Evolutionary conservation across 2,329 filamentous ascomycete species (phyloP).

Genomic region (Nemania sp.): DNA sequence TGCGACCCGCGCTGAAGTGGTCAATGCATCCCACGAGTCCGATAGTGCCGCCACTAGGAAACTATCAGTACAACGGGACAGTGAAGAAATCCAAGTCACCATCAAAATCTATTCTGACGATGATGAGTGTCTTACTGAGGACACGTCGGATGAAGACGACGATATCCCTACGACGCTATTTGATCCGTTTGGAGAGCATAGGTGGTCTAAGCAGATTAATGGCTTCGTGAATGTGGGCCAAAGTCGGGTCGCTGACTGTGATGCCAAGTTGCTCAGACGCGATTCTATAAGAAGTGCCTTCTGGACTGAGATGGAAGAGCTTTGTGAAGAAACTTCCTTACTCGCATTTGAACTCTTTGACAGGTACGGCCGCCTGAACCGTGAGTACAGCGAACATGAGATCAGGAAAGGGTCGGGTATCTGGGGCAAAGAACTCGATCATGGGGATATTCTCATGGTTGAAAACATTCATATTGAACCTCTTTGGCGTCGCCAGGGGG

Average conservation of each 20-base stretch:
- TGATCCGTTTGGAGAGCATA: too few relatives aligned
- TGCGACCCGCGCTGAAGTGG: background rate
- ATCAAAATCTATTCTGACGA: background rate
- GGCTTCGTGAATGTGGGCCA: constrained; percentile 15
- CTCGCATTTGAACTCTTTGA: constrained; percentile 56
- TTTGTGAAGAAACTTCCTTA: constrained; percentile 15
- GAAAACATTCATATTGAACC: constrained; percentile 39
- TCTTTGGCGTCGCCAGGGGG: constrained; percentile 44
- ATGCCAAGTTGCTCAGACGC: constrained; percentile 32
- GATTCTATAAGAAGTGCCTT: constrained; percentile 41
- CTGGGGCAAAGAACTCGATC: constrained; percentile 50
- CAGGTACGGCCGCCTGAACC: constrained; percentile 53
- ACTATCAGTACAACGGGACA: constrained; percentile 8
- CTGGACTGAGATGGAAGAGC: constrained; percentile 51
- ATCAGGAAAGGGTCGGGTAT: constrained; percentile 47
- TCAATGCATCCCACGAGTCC: constrained; percentile 5
- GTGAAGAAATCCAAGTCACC: constrained; percentile 6
- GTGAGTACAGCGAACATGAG: constrained; percentile 49
- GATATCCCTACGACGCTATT: too few relatives aligned
- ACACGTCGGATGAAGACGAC: too few relatives aligned
- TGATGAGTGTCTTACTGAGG: too few relatives aligned
- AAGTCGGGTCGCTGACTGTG: constrained; percentile 15
- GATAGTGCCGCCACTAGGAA: constrained; percentile 5
- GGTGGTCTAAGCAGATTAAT: constrained; percentile 8
- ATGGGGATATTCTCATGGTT: constrained; percentile 46